Conservation (phyloP, 2,329 filamentous ascomycete genomes). For the Escovopsis sp. region DNA sequence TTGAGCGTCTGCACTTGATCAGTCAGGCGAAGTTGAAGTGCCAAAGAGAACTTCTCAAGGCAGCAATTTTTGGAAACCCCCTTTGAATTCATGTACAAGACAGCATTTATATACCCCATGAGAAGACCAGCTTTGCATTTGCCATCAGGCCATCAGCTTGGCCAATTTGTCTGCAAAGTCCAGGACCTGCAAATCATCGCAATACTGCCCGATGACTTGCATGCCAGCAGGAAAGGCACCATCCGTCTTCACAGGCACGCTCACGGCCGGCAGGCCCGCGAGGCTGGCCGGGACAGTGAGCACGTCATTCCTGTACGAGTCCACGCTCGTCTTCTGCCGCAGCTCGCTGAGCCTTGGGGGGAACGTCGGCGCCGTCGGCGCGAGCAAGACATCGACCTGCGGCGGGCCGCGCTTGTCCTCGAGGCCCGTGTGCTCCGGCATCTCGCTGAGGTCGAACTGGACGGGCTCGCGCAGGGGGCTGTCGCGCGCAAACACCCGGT, state of each 20-base stretch:
- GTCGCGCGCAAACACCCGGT: constrained; percentile 53
- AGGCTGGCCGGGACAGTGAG: constrained; percentile 92
- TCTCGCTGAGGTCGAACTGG: constrained; percentile 45
- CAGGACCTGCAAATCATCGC: constrained; percentile 54
- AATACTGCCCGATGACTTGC: constrained; percentile 71
- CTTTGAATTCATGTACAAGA: too few relatives aligned
- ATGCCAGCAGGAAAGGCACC: constrained; percentile 35
- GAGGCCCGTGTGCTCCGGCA: constrained; percentile 36
- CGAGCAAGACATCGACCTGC: constrained; percentile 74
- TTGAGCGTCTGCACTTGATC: too few relatives aligned
- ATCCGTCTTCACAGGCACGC: constrained; percentile 43
- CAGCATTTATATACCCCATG: too few relatives aligned
- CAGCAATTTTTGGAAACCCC: too few relatives aligned
- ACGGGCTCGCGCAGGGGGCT: constrained; percentile 50
- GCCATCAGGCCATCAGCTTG: constrained; percentile 13
- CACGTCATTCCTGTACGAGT: constrained; percentile 83
- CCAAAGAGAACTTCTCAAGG: too few relatives aligned
- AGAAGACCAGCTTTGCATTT: too few relatives aligned
- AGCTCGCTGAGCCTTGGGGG: constrained; percentile 53
- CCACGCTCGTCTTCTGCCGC: constrained; percentile 40
- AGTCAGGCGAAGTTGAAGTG: too few relatives aligned
- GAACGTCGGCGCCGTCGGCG: constrained; percentile 69
- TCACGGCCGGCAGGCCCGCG: constrained; percentile 79
- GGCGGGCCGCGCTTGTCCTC: constrained; percentile 42
- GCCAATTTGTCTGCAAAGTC: constrained; percentile 36